These are phyloP conservation scores for Microstegium vimineum DNA, from an alignment of 176 grass and related monocot species.

Conservation along the genomic window DNA sequence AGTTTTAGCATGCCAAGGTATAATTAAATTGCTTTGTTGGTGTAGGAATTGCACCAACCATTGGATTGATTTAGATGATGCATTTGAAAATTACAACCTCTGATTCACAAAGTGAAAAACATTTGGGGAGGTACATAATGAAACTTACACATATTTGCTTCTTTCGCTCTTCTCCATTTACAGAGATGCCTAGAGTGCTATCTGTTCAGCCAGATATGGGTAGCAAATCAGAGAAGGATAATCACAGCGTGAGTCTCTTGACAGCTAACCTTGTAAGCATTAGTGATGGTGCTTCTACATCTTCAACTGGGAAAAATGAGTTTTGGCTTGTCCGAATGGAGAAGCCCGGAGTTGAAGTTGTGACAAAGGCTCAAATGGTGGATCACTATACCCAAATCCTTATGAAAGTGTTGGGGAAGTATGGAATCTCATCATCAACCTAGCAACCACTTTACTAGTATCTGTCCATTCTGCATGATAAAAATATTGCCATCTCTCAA, in stretches of 20 bases:
- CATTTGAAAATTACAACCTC: neutral
- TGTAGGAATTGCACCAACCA: neutral
- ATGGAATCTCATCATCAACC: slow-evolving; percentile 26
- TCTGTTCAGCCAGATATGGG: slow-evolving; percentile 45
- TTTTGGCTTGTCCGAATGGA: slow-evolving; percentile 79
- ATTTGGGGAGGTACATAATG: slow-evolving; percentile 1
- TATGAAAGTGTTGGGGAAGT: slow-evolving; percentile 78
- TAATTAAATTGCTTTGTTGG: neutral
- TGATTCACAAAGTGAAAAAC: neutral
- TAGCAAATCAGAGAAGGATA: slow-evolving; percentile 41
- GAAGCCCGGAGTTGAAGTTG: slow-evolving; percentile 78
- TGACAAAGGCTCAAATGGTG: slow-evolving; percentile 86
- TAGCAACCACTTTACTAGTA: neutral
- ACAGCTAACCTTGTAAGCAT: slow-evolving; percentile 23
- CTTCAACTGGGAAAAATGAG: slow-evolving; percentile 44
- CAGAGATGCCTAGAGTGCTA: slow-evolving; percentile 60
- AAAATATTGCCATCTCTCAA: neutral
- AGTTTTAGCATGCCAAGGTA: neutral
- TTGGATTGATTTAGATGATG: neutral
- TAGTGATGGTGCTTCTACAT: slow-evolving; percentile 24
- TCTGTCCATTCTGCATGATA: neutral
- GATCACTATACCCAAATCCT: slow-evolving; percentile 75
- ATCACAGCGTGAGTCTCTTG: neutral
- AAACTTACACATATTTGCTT: neutral
- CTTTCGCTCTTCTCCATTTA: slow-evolving; percentile 15